phyloP scores from a whole-genome alignment of 768 basidiomycete genomes.

The Trametes cingulata region DNA sequence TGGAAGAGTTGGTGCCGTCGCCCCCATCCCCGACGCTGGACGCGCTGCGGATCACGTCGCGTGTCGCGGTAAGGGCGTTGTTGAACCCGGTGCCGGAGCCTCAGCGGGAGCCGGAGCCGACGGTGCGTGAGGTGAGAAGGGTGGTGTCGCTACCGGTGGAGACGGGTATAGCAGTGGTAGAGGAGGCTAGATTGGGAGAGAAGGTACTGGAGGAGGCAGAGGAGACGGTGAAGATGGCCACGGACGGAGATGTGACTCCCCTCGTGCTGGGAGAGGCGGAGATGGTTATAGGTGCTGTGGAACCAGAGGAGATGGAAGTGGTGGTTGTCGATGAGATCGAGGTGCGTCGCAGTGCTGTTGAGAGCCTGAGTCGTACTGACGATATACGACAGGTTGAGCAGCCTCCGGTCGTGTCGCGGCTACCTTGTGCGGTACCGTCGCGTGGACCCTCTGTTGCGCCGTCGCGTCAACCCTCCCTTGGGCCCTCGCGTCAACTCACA shows the following conservation, averaged over 20 bases:
- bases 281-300: background rate
- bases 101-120: background rate
- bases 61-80: slow-evolving; percentile 15
- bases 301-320: no score
- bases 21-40: slow-evolving; percentile 18
- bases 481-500: no score
- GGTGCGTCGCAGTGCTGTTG: background rate
- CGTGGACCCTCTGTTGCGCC: no score
- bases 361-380: no score
- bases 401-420: no score
- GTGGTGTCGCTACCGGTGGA: background rate
- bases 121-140: no score
- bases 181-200: background rate
- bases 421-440: no score
- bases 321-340: background rate
- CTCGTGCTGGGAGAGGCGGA: background rate
- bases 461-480: no score
- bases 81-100: slow-evolving; percentile 20
- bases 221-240: background rate
- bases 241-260: slow-evolving; percentile 9
- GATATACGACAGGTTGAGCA: background rate
- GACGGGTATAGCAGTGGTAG: no score
- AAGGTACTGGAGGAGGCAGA: no score
- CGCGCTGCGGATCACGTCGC: slow-evolving; percentile 17
- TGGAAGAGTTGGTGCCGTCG: slow-evolving; percentile 6